These are phyloP conservation scores for Penicillium waksmanii DNA, from an alignment of 495 filamentous ascomycete genomes.

Conservation along the genomic window DNA sequence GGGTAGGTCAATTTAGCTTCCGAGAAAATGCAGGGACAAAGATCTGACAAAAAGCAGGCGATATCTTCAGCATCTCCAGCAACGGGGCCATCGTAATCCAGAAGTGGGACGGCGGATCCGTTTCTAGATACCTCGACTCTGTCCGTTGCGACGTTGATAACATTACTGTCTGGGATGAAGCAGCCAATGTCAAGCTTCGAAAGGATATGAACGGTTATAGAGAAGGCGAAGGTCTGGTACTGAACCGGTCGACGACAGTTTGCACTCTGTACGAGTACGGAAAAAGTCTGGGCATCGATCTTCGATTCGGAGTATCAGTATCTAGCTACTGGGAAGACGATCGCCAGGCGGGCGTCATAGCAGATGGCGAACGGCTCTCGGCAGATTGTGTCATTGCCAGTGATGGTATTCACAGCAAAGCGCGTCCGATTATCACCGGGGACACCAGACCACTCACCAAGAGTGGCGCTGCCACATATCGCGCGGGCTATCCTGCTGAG, in stretches of 20 bases:
- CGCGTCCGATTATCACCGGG: constrained; percentile 41
- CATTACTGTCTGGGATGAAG: background rate
- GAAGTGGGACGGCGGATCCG: constrained; percentile 55
- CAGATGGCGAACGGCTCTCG: constrained; percentile 2
- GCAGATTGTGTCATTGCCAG: constrained; percentile 40
- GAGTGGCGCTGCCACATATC: constrained; percentile 8
- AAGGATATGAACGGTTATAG: background rate
- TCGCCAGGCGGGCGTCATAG: constrained; percentile 16
- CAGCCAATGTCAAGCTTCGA: background rate
- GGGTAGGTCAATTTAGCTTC: background rate
- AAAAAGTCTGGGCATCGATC: constrained; percentile 13
- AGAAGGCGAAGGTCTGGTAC: background rate
- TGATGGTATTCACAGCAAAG: constrained; percentile 36
- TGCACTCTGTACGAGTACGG: background rate
- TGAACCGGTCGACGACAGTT: background rate
- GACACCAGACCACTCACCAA: background rate
- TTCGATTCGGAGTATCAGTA: constrained; percentile 14
- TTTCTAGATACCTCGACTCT: constrained; percentile 28
- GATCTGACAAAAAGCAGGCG: constrained; percentile 34
- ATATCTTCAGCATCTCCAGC: constrained; percentile 59
- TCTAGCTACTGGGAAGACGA: constrained; percentile 20
- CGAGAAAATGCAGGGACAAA: background rate
- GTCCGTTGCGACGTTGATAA: background rate
- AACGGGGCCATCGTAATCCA: too few relatives aligned
- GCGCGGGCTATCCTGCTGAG: constrained; percentile 8